These are phyloP conservation scores for Zygosaccharomyces sapae DNA, from an alignment of 1,139 yeast genomes.

Conservation along the genomic window DNA sequence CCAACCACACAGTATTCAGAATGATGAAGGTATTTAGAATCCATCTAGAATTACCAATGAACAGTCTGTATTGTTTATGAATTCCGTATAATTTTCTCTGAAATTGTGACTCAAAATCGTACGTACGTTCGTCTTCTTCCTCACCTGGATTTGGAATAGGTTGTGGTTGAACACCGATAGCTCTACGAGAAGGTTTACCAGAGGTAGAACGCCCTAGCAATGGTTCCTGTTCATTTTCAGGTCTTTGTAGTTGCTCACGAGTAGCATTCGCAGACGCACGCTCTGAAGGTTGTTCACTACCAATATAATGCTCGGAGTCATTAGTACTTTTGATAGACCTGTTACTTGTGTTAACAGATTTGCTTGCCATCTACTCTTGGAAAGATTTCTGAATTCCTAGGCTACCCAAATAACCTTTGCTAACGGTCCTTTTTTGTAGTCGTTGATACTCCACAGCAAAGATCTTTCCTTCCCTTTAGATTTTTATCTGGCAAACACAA, in stretches of 20 bases:
- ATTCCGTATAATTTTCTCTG: constrained; percentile 18
- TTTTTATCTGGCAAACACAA: background rate
- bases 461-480: background rate
- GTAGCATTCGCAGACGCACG: constrained; percentile 4
- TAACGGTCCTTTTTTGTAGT: background rate
- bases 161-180: constrained; percentile 15
- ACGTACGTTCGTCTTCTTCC: constrained; percentile 5
- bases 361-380: constrained; percentile 11
- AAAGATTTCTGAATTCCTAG: background rate
- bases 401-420: background rate
- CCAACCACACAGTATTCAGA: constrained; percentile 28
- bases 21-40: constrained; percentile 25
- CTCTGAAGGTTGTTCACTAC: constrained; percentile 9
- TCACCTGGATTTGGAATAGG: constrained; percentile 7
- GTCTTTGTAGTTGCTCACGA: background rate
- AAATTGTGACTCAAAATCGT: constrained; percentile 18
- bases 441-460: background rate
- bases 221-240: constrained; percentile 15
- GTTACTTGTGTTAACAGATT: constrained; percentile 17
- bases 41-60: constrained; percentile 28
- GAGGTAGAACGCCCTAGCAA: constrained; percentile 11
- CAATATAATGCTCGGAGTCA: constrained; percentile 15
- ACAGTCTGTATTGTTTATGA: constrained; percentile 26
- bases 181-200: constrained; percentile 20
- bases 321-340: constrained; percentile 19